Percentiles rank a stretch among this genome's conserved stretches.
These are phyloP conservation scores for Trichophyton mentagrophytes DNA, from an alignment of 2,329 filamentous ascomycete genomes.

Conservation along the genomic window DNA sequence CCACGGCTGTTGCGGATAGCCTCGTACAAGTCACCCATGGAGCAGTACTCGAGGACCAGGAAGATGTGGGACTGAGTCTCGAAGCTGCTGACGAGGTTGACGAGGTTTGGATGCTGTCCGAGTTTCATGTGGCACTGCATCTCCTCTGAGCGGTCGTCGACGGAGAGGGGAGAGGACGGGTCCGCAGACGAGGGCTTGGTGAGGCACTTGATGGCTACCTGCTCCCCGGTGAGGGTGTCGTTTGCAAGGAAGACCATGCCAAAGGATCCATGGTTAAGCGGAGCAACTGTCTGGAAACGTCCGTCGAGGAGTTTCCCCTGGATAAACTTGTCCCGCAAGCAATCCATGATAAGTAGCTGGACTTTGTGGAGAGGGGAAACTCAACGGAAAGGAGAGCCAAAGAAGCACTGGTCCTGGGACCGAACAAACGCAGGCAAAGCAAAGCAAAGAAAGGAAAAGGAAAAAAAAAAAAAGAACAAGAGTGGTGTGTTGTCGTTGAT, in stretches of 20 bases:
- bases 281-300: conserved; percentile 81
- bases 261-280: conserved; percentile 96
- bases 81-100: conserved; percentile 82
- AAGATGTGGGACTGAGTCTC: conserved; percentile 85
- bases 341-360: conserved; percentile 51
- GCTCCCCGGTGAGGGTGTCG: conserved; percentile 61
- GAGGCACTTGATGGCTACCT: conserved; percentile 91
- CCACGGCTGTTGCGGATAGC: conserved; percentile 82
- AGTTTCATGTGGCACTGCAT: conserved; percentile 64
- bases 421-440: conserved; percentile 12
- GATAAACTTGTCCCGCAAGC: conserved; percentile 70
- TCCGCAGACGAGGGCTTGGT: conserved; percentile 62
- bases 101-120: conserved; percentile 73
- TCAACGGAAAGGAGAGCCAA: background rate
- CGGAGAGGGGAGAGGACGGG: conserved; percentile 49
- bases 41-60: conserved; percentile 88
- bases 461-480: conserved; percentile 22
- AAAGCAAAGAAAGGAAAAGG: conserved; percentile 20
- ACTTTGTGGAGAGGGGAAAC: background rate
- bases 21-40: conserved; percentile 92
- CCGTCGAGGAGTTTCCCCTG: conserved; percentile 70
- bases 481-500: conserved; percentile 24
- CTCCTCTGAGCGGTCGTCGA: conserved; percentile 58
- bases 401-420: conserved; percentile 7
- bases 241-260: conserved; percentile 94